phyloP scores from a whole-genome alignment of 2,329 filamentous ascomycete genomes.

The Colletotrichum plurivorum region DNA sequence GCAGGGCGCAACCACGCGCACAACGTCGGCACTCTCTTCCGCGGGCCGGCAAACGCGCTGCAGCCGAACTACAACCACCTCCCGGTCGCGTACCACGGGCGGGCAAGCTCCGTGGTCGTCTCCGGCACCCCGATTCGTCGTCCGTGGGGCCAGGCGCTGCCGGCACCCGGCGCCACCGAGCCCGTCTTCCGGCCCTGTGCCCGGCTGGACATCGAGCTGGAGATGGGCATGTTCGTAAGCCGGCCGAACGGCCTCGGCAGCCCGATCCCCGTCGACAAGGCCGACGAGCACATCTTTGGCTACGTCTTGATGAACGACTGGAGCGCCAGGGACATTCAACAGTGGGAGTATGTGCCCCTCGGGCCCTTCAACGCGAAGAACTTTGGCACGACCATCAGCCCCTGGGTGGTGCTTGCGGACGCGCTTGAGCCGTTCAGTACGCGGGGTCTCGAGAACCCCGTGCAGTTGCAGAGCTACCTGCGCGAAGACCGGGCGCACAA shows the following conservation, averaged over 20 bases:
- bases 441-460: constrained; percentile 49
- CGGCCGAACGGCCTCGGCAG: constrained; percentile 75
- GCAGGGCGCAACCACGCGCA: constrained; percentile 81
- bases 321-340: constrained; percentile 74
- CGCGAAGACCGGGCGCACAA: constrained; percentile 64
- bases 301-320: constrained; percentile 77
- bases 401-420: constrained; percentile 74
- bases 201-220: constrained; percentile 82
- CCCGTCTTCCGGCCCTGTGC: constrained; percentile 71
- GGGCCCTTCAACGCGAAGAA: constrained; percentile 75
- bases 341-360: constrained; percentile 72
- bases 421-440: constrained; percentile 58
- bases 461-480: constrained; percentile 58
- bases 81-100: constrained; percentile 81
- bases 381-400: constrained; percentile 71
- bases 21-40: constrained; percentile 73
- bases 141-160: constrained; percentile 71
- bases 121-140: constrained; percentile 77
- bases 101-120: constrained; percentile 78
- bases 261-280: constrained; percentile 74
- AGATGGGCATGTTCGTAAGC: constrained; percentile 82
- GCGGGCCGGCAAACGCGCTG: constrained; percentile 77
- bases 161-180: constrained; percentile 60
- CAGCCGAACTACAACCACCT: constrained; percentile 82
- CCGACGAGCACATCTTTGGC: constrained; percentile 81